These are phyloP conservation scores for Neurospora intermedia DNA, from an alignment of 495 filamentous ascomycete species.

Conservation along the genomic window DNA sequence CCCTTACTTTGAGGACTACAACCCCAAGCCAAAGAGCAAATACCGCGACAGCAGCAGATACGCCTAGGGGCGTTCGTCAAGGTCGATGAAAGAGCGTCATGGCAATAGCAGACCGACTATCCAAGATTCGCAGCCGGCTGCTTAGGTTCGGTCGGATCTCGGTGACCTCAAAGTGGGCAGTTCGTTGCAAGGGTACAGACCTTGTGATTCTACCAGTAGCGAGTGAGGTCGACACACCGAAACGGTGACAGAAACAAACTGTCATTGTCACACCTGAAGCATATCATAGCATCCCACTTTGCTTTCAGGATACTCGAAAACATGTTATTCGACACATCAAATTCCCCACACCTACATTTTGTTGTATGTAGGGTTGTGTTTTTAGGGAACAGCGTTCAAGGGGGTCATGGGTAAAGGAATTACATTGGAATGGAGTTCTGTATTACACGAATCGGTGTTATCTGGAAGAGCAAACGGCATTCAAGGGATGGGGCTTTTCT, in stretches of 20 bases:
- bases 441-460: neutral
- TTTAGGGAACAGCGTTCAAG: neutral
- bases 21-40: constrained; percentile 17
- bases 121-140: constrained; percentile 1
- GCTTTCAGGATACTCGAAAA: constrained; percentile 18
- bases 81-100: neutral
- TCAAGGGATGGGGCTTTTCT: neutral
- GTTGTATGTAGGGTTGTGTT: neutral
- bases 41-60: constrained; percentile 31
- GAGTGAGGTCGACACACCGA: neutral
- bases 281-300: constrained; percentile 8
- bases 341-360: neutral
- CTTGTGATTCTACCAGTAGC: neutral
- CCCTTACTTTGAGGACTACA: constrained; percentile 77
- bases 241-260: neutral
- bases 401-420: neutral
- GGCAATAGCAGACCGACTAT: neutral
- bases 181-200: neutral
- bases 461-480: neutral
- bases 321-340: neutral
- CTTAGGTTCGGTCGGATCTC: neutral
- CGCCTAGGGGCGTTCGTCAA: constrained; percentile 14
- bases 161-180: neutral
- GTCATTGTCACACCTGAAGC: constrained; percentile 4
- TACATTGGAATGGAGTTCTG: constrained; percentile 1